These are phyloP conservation scores for Arabis alpina DNA, from an alignment of 345 rosid species.

Conservation along the genomic window DNA sequence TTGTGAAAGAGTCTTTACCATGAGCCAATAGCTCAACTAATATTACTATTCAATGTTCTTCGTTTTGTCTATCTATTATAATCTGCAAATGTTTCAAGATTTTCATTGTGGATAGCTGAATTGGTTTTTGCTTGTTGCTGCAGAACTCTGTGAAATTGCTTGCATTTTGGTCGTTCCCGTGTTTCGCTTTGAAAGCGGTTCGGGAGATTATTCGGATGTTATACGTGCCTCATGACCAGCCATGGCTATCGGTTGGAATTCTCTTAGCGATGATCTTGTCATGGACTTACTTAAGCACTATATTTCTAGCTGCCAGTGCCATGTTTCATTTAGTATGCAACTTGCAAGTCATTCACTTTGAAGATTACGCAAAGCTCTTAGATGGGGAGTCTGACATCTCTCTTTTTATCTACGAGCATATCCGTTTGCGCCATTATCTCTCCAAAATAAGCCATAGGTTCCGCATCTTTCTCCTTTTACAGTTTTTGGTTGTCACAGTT, in stretches of 20 bases:
- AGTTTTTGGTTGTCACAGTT: slow-evolving; percentile 74
- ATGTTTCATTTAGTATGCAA: slow-evolving; percentile 89
- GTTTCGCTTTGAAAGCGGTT: slow-evolving; percentile 64
- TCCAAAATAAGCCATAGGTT: slow-evolving; percentile 97
- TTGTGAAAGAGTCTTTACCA: no score
- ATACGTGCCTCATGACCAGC: slow-evolving; percentile 57
- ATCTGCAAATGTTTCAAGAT: no score
- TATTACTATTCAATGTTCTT: no score
- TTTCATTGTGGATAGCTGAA: not conserved
- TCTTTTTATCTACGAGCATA: slow-evolving; percentile 71
- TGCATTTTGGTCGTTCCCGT: slow-evolving; percentile 71
- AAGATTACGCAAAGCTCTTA: slow-evolving; percentile 72
- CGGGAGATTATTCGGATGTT: slow-evolving; percentile 64
- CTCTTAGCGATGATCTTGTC: slow-evolving; percentile 61
- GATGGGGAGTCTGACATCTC: slow-evolving; percentile 70
- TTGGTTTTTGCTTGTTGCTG: slow-evolving; percentile 7
- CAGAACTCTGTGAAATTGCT: slow-evolving; percentile 74
- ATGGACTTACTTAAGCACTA: slow-evolving; percentile 74
- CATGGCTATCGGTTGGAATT: slow-evolving; percentile 68
- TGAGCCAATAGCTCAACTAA: no score
- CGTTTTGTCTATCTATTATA: no score
- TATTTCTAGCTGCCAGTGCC: slow-evolving; percentile 72
- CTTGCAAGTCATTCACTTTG: slow-evolving; percentile 90
- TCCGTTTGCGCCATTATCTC: slow-evolving; percentile 70
- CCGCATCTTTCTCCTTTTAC: slow-evolving; percentile 79